Evolutionary conservation across 2,329 filamentous ascomycete species (phyloP).

Genomic region (Pezicula radicicola): DNA sequence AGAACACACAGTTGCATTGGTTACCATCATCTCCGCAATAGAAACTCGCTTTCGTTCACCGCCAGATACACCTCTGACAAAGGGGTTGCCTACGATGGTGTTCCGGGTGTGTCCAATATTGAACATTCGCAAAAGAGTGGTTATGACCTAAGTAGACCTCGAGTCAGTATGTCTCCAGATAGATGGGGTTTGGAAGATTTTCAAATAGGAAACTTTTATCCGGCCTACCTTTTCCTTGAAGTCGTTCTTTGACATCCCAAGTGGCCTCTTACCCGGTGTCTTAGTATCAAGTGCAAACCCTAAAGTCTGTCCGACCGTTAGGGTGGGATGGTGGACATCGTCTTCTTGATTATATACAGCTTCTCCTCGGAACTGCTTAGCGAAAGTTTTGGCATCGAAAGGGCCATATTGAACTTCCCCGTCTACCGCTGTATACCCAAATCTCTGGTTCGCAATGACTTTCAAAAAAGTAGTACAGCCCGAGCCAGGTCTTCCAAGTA

Average conservation of each 20-base stretch:
- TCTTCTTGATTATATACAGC: conserved; percentile 85
- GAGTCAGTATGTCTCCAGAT: too few relatives aligned
- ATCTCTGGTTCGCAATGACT: conserved; percentile 51
- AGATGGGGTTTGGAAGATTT: too few relatives aligned
- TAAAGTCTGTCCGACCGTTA: conserved; percentile 85
- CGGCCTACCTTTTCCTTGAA: conserved; percentile 68
- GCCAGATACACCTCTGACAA: conserved; percentile 76
- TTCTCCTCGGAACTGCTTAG: conserved; percentile 72
- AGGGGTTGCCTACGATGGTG: conserved; percentile 80
- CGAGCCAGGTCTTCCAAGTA: conserved; percentile 30
- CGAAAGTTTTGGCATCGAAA: conserved; percentile 68
- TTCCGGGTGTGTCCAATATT: conserved; percentile 86
- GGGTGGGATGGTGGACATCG: conserved; percentile 77
- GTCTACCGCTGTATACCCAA: conserved; percentile 55
- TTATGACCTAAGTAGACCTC: conserved; percentile 35
- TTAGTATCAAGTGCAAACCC: conserved; percentile 84
- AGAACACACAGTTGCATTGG: conserved; percentile 65
- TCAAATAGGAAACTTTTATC: too few relatives aligned
- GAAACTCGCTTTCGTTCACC: conserved; percentile 78
- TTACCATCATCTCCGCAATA: conserved; percentile 81
- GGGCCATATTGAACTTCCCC: conserved; percentile 78
- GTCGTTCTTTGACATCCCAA: conserved; percentile 66
- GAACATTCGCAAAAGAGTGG: conserved; percentile 82
- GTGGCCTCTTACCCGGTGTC: conserved; percentile 75
- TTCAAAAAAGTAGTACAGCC: conserved; percentile 54